Evolutionary conservation across 163 green algal genomes (phyloP), one percentile per base, ranked within the genome.

Genomic region (Coccomyxa subellipsoidea): DNA sequence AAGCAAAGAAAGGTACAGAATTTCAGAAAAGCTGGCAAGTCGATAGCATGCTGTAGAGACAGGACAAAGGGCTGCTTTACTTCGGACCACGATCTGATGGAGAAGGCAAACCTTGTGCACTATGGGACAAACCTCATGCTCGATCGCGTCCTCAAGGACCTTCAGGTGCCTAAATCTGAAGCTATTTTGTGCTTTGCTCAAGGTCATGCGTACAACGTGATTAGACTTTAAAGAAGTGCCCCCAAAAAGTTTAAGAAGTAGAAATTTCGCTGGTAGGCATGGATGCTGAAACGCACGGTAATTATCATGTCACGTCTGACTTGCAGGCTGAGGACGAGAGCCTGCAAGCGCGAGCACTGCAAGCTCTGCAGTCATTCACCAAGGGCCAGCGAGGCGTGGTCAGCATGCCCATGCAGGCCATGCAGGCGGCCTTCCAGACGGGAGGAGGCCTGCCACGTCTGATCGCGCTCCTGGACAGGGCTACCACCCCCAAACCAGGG

Each of bases 401-500:
- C 15, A 69, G 38, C 38, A 27, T 80, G 29, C 76, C 76, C 31
- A 32, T 69, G 29, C 36, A 69, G 38, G 54, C 36, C 12, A 37
- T 84, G 25, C 80, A 84, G 80, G 29, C 40, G 4, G 72, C 71
- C 0, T 84, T 80, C 35, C 47, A 75, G 18, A 23, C 38, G 31
- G 80, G 66, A 18, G 40, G 47, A 5, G 80, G 80, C 31, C 69
- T 84, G 25, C 71, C 72, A 27, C 53, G 47, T n/a, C 72, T 84
- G 71, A 71, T 83, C 4, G 23, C 21, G 12, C 23, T 83, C 4
- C 29, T 76, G 39, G 40, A 72, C 31, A 53, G n/a, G 32, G 71
- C 15, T 27, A 38, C 10, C 21, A 66, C 47, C 29, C 32, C 80
- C n/a, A 77, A 69, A 5, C 31, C 39, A 29, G 71, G 71, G 4